A percentile compares a stretch with the other conserved stretches of the same genome.
phyloP scores from a whole-genome alignment of 1,284 basidiomycete genomes.

The Rhodotorula sp. region DNA sequence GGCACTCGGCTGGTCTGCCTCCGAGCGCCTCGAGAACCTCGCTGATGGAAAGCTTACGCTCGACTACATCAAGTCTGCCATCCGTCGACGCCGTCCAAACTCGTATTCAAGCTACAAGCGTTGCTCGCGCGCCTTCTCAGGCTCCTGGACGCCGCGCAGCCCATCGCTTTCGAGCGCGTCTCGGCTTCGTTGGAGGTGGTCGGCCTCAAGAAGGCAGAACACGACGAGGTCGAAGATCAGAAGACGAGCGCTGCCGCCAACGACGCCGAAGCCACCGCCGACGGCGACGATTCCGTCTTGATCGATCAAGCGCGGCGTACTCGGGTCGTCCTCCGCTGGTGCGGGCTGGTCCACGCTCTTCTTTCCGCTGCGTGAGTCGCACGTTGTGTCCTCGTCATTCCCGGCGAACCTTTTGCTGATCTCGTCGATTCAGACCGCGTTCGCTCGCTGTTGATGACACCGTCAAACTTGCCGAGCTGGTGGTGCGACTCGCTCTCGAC shows the following conservation, averaged over 20 bases:
- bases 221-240: too few relatives aligned
- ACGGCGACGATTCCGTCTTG: too few relatives aligned
- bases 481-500: conserved; percentile 20
- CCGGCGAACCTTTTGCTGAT: not conserved
- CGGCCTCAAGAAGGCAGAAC: not conserved
- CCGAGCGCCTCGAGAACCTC: too few relatives aligned
- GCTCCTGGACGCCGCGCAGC: not conserved
- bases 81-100: not conserved
- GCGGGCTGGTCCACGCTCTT: conserved; percentile 4
- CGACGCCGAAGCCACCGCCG: too few relatives aligned
- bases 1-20: too few relatives aligned
- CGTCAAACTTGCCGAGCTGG: not conserved
- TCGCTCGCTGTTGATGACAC: not conserved
- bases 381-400: too few relatives aligned
- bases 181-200: not conserved
- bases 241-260: too few relatives aligned
- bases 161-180: not conserved
- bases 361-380: not conserved
- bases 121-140: not conserved
- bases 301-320: too few relatives aligned
- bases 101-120: not conserved
- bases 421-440: not conserved
- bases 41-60: too few relatives aligned
- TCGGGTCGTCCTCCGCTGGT: conserved; percentile 6
- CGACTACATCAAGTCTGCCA: conserved; percentile 2